Base-by-base conservation (phyloP, 2,329 filamentous ascomycete species). In the Colletotrichum sp. region DNA sequence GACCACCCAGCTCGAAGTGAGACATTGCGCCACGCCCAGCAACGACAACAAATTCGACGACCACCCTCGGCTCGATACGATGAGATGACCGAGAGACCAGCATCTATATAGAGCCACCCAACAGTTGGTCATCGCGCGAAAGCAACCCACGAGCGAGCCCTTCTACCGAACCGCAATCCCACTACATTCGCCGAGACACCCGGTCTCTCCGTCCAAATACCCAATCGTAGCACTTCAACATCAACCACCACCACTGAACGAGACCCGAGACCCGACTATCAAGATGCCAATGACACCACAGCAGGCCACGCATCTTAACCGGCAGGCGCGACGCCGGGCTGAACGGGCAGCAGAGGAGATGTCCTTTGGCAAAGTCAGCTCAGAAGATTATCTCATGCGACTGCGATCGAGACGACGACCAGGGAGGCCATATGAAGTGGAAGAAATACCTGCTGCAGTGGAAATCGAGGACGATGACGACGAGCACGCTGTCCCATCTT, bases 291-390 rank as follows among this genome's bases (percentile, higher is more conserved):
- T 76, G 8, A 68, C 70, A 32, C 28, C 64, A n/a, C 70, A 76
- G 7, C 61, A 76, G 34, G 10, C 30, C 18, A 34, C 70, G 30
- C 57, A 76, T 43, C 64, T 76, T 28, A 64, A 76, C 10, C 71
- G 74, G 34, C 74, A 74, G 30, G 74, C 71, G 15, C 61, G 43
- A 43, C 74, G 74, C 21, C 48, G 74, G 13, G 74, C 74, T 65
- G 74, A 76, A 38, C 64, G 74, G 21, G 74, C 74, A 43, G 74
- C 74, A 5, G 70, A 65, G 38, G 71, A 73, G n/a, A 73, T 76
- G 70, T 68, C 70, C 6, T 76, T 74, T 15, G 57, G 65, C 21
- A 32, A 65, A 13, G 70, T 76, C 48, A 73, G 34, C 48, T 76
- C 74, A 9, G 74, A 76, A 24, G 74, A 76, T 2, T 76, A 76